Conservation (phyloP, 345 rosid genomes). For the Aquilaria yunnanensis region DNA sequence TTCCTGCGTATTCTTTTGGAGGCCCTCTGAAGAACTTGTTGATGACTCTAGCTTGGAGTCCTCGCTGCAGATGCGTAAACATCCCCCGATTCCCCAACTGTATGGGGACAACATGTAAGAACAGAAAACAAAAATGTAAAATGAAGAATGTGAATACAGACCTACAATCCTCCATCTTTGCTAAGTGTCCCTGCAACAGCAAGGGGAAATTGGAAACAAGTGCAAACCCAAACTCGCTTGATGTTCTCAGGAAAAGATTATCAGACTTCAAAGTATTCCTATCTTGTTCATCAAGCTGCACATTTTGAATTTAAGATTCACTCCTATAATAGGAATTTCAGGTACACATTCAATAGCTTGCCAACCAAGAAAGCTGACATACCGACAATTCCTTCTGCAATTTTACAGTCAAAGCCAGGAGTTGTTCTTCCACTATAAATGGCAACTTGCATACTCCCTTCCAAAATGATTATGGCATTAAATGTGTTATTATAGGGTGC, state of each 20-base stretch:
- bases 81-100: constrained; percentile 19
- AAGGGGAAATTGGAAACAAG: constrained; percentile 1
- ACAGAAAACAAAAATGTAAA: no score
- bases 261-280: constrained; percentile 15
- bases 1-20: no score
- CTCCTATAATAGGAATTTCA: no score
- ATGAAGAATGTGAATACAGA: not conserved
- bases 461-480: not conserved
- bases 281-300: constrained; percentile 6
- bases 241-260: constrained; percentile 8
- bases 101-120: not conserved
- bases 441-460: constrained; percentile 26
- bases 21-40: no score
- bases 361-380: not conserved
- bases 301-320: not conserved
- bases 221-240: not conserved
- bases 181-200: no score
- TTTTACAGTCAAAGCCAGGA: constrained; percentile 5
- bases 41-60: not conserved
- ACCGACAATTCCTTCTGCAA: constrained; percentile 18
- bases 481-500: no score
- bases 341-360: no score
- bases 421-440: constrained; percentile 21
- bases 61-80: not conserved
- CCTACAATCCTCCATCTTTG: constrained; percentile 5